Evolutionary conservation across 371 early-diverging fungal genomes (phyloP).

Genomic region (Mortierella sp.): DNA sequence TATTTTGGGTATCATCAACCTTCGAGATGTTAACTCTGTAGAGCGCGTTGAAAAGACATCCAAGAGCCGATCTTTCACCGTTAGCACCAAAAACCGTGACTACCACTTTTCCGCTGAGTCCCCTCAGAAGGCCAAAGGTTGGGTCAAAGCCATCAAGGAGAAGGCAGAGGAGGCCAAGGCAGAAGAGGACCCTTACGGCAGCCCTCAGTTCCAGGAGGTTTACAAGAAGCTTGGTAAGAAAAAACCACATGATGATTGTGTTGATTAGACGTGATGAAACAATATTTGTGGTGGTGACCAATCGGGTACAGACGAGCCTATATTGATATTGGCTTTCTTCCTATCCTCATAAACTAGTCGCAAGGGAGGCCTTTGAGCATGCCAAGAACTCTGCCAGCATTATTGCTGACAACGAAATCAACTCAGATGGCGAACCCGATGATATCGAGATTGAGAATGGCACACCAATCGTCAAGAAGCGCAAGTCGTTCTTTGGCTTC

Average conservation of each 20-base stretch:
- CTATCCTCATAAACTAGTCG: slow-evolving; percentile 20
- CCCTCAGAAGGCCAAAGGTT: slow-evolving; percentile 56
- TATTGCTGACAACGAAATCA: slow-evolving; percentile 46
- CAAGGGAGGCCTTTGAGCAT: slow-evolving; percentile 52
- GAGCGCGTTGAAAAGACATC: slow-evolving; percentile 53
- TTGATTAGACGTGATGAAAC: background rate
- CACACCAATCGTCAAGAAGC: slow-evolving; percentile 55
- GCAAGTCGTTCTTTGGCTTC: slow-evolving; percentile 58
- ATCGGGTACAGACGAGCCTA: background rate
- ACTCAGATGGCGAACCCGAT: slow-evolving; percentile 56
- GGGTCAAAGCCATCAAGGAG: slow-evolving; percentile 57
- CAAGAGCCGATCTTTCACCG: slow-evolving; percentile 57
- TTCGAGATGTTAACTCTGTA: slow-evolving; percentile 56
- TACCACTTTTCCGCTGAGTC: slow-evolving; percentile 59
- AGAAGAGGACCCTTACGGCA: slow-evolving; percentile 24
- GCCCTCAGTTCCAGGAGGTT: slow-evolving; percentile 51
- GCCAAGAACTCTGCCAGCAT: slow-evolving; percentile 49
- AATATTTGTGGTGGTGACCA: background rate
- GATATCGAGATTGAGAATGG: slow-evolving; percentile 54
- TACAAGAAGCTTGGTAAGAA: slow-evolving; percentile 56
- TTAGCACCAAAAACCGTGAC: slow-evolving; percentile 59
- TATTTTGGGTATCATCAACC: slow-evolving; percentile 61
- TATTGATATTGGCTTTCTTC: background rate
- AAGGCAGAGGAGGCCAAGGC: slow-evolving; percentile 44
- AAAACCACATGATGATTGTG: background rate